A percentile compares a stretch with the other conserved stretches of the same genome.
These are phyloP conservation scores for Penicillium atrosanguineum DNA, from an alignment of 495 filamentous ascomycete genomes.

Conservation along the genomic window DNA sequence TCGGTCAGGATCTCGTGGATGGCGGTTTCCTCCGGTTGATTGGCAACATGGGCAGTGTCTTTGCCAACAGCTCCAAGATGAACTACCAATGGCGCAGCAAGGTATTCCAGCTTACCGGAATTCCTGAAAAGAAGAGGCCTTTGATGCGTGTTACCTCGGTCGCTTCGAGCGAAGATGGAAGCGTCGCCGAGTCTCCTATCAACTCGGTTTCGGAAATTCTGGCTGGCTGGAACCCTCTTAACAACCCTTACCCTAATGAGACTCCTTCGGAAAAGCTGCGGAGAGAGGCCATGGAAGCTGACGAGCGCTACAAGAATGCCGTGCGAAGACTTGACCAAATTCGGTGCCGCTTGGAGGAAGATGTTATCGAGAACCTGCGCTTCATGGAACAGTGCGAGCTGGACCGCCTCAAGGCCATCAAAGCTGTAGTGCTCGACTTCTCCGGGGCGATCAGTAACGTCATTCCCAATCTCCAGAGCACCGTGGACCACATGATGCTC, in stretches of 20 bases:
- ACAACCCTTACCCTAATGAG: constrained; percentile 86
- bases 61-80: constrained; percentile 96
- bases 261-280: constrained; percentile 82
- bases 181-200: constrained; percentile 67
- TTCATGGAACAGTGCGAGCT: constrained; percentile 98
- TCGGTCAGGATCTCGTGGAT: constrained; percentile 88
- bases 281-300: constrained; percentile 84
- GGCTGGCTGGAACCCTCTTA: constrained; percentile 85
- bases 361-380: constrained; percentile 84
- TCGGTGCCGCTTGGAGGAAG: constrained; percentile 90
- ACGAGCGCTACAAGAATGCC: constrained; percentile 86
- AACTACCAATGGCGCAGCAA: constrained; percentile 96
- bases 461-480: constrained; percentile 91
- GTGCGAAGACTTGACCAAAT: constrained; percentile 84
- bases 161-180: constrained; percentile 52
- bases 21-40: constrained; percentile 87
- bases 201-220: constrained; percentile 83
- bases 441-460: constrained; percentile 98
- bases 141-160: constrained; percentile 69
- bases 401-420: constrained; percentile 94
- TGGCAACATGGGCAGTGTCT: constrained; percentile 90
- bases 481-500: constrained; percentile 96
- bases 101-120: constrained; percentile 80
- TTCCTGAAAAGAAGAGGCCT: constrained; percentile 81
- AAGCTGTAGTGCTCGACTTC: constrained; percentile 95